phyloP scores from a whole-genome alignment of 345 rosid genomes.

The Linum trigynum region DNA sequence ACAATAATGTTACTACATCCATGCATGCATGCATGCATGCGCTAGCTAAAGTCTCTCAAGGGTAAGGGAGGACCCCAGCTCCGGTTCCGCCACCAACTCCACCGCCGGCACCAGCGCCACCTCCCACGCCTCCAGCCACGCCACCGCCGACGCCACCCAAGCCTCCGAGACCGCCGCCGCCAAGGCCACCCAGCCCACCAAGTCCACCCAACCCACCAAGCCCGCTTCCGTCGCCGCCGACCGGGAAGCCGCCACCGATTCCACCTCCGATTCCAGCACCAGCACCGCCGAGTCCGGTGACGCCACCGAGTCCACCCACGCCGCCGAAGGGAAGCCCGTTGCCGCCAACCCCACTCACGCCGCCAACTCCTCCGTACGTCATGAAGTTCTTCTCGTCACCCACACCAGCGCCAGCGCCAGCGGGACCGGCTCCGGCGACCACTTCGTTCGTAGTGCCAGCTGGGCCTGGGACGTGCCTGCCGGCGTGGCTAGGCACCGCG shows the following conservation, averaged over 20 bases:
- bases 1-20: background rate
- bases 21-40: background rate
- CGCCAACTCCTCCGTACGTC: slow-evolving; percentile 58
- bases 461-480: background rate
- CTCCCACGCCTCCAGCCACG: slow-evolving; percentile 11
- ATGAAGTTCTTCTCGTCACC: slow-evolving; percentile 64
- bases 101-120: slow-evolving; percentile 6
- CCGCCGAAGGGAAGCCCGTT: slow-evolving; percentile 13
- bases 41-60: background rate
- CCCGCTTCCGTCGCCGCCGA: slow-evolving; percentile 24
- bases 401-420: slow-evolving; percentile 32
- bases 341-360: slow-evolving; percentile 48
- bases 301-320: slow-evolving; percentile 41
- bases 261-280: slow-evolving; percentile 23
- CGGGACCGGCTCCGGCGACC: background rate
- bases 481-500: background rate
- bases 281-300: slow-evolving; percentile 29
- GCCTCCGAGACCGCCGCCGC: slow-evolving; percentile 16
- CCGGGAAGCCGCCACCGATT: slow-evolving; percentile 16
- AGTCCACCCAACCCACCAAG: slow-evolving; percentile 22
- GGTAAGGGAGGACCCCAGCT: slow-evolving; percentile 8
- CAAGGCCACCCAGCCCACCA: slow-evolving; percentile 1
- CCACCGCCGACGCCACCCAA: slow-evolving; percentile 17
- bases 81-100: slow-evolving; percentile 21
- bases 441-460: background rate